Base-by-base conservation (phyloP, 805 yeast species). In the Starmerella vitae region DNA sequence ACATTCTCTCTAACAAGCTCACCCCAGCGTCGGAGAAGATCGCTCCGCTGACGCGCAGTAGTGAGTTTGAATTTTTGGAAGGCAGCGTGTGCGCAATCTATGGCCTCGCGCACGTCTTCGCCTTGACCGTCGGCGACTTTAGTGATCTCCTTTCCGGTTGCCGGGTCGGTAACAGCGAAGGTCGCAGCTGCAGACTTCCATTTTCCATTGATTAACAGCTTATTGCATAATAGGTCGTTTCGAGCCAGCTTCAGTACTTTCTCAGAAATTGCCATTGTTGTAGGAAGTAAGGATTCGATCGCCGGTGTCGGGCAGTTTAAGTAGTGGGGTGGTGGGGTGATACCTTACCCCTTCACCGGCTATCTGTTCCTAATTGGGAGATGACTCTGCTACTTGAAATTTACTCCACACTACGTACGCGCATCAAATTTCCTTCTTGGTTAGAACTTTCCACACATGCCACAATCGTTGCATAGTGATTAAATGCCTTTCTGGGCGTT, bases 401-500 rank as follows among this genome's bases (percentile, higher is more conserved):
- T 12, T 22, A 22, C 7, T 22, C 26, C 26, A 22, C 26, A 7
- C 26, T 12, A 22, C 45, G 54, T 12, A 67, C 66, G 5, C 36
- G 34, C 9, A 60, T 62, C 2, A 51, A 43, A 17, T 50, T 44
- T 12, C 73, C 72, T 21, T 45, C 48, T 29, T 47, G 42, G 39
- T 54, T 41, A 14, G 83, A 72, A 42, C 91, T 77, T 48, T 78
- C 77, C 27, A 88, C 61, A 43, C 82, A 80, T 20, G 95, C 97
- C 40, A 74, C 94, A 42, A 88, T 74, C 50, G 83, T 71, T 5
- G 95, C 94, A 58, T 86, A 72, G 60, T 88, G 97, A 60, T 86
- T 95, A 75, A 80, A 86, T 5, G 93, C 84, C 45, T 66, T 70
- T 46, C 72, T 78, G 20, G 94, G 93, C n/a, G 76, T 67, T 30